Evolutionary conservation across 2,329 filamentous ascomycete genomes (phyloP), one percentile per base, ranked within the genome.

Genomic region (Aspergillus pseudotamarii): DNA sequence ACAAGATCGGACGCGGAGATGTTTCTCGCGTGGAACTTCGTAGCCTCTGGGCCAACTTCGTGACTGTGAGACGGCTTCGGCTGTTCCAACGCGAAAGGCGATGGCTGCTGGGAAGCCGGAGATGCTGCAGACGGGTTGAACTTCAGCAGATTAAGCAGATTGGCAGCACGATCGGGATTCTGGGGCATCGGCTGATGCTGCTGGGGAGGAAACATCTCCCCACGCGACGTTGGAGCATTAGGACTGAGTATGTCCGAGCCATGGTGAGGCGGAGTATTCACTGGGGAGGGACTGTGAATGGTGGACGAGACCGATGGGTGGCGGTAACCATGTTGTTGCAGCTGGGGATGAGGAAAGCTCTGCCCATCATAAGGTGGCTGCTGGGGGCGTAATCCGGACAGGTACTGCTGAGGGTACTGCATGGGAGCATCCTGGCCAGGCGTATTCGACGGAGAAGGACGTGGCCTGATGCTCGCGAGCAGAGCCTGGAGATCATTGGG

Each of bases 61-160:
- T 73, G 70, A 30, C 60, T 60, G 14, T 64, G 69, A 19, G 73
- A 67, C 21, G 78, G 74, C 65, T 63, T 71, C 54, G 69, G 60
- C 62, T 73, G 70, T 57, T 73, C 71, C 21, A 68, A 63, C 30
- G 68, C 54, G 60, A 70, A 64, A 56, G 67, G 58, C 46, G 69
- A 65, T 48, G 72, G 73, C 55, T 77, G 76, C 61, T 75, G 75
- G 34, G 71, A 58, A 58, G 68, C 61, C 58, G 73, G 67, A 60
- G 71, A 28, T 19, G 60, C 69, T 36, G 78, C 66, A 45, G 81
- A 77, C 68, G 85, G 81, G 65, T 85, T 88, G 78, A 89, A 90
- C 75, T 88, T 88, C 66, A 91, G 81, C 64, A 91, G 76, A 71
- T 86, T 90, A 63, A 91, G 81, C 67, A 91, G 76, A 70, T 85